Evolutionary conservation across 1,284 basidiomycete species (phyloP), one percentile per base, ranked within the genome.

Genomic region (Moniliella sp.): DNA sequence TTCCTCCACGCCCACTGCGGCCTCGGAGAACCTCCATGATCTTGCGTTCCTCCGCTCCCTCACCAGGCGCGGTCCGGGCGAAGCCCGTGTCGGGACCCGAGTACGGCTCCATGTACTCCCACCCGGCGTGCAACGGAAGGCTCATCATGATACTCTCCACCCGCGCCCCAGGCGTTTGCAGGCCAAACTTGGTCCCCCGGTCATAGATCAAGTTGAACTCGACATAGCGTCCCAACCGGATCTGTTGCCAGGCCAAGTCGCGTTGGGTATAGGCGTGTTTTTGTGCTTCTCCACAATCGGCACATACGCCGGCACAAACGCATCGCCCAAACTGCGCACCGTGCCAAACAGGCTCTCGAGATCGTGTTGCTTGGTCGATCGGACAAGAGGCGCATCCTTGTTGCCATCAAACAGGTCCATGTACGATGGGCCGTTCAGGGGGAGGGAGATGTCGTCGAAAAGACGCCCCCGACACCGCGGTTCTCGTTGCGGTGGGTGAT

Each of bases 401-500:
- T 30, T 30, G 5, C 53, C 53, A 25, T 56, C 48, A 11, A 34
- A 36, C 10, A 54, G 36, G 1, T 50, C 46, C 19, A 56, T 42
- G 31, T 40, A 19, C 30, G 27, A 5, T 23, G 18, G 23, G 18
- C 17, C 16, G 33, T 30, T 21, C 43, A 46, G 21, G 39, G 54
- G 51, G 2, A 57, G 32, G 3, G 50, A 48, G 18, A 59, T 30
- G 30, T 58, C 55, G 62, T 97, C 88, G 58, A 93, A 91, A 97
- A 97, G 42, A 99, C 68, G 1, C 91, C 91, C 14, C 91, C 91
- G 25, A 99, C 65, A 2, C 91, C 91, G 15, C 88, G 73, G 1
- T 73, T 65, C 64, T 97, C 88, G 18, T 67, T 64, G n/a, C 88
- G 74, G 58, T 97, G 88, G n/a, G 78, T 69, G 49, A 94, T 76